Evolutionary conservation across 306 rosid genomes (phyloP), one percentile per base, ranked within the genome.

Genomic region (Begonia peltatifolia): DNA sequence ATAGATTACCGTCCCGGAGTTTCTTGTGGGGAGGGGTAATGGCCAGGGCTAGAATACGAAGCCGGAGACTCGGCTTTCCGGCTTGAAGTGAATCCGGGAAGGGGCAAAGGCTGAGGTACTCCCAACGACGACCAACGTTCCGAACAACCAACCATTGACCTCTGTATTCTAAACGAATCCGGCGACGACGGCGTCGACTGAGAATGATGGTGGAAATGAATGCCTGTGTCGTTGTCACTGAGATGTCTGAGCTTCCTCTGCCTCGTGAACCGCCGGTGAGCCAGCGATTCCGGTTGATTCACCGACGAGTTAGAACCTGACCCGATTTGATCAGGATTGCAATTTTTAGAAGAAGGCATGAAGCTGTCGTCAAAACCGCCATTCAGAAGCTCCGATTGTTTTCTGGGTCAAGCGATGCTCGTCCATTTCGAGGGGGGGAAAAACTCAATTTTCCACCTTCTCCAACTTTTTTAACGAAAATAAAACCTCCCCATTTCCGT

Each of bases 101-200:
- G 79, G 12, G 93, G 95, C 58, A 84, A 42, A n/a, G 88, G 84
- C 13, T 65, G 81, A 3, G 95, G 80, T 13, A 59, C 54, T 2
- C 71, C 78, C 10, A 71, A 55, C 16, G 68, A 54, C 0, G 78
- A 73, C 80, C 84, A 73, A 62, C 71, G 81, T 18, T 72, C 67
- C 3, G 62, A 68, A n/a, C 55, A 63, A 6, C 54, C 61, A 6
- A 16, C 46, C 11, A 13, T 63, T 2, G 78, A 66, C 14, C 18
- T 57, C 22, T 71, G 55, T 12, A 53, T 69, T 20, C 59, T 63
- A 14, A 68, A 54, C 2, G 70, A 68, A 6, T 64, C 72, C 7
- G 85, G 85, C 5, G 87, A 82, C 50, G 66, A 16, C 10, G 86
- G 81, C 12, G 71, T 68, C 0, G 75, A 73, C 20, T 64, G 54